Evolutionary conservation across 768 basidiomycete genomes (phyloP), one percentile per base, ranked within the genome.

Genomic region (Asterophora parasitica): DNA sequence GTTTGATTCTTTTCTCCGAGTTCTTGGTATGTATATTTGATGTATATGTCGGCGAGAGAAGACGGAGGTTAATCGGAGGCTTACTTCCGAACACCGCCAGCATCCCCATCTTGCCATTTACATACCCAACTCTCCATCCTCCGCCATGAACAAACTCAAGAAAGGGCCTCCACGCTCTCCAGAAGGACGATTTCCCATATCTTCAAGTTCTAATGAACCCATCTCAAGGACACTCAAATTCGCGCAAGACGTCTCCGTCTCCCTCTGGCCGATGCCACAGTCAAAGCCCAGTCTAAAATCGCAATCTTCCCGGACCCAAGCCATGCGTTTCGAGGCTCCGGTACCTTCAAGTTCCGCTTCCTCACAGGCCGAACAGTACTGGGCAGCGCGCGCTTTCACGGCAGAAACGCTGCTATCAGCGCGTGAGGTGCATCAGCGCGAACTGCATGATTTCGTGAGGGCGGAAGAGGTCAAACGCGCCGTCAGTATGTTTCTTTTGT

Each of bases 311-410:
- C 45, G 17, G 17, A 19, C n/a, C 15, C 20, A 37, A 19, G 36
- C 33, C 30, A 30, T 27, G 19, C 41, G 31, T 16, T 37, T 20
- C 8, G 17, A 42, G 23, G 10, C 17, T 15, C 6, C 34, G 17
- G 20, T 42, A 44, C 46, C 23, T 3, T 6, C 23, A 23, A 23
- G 23, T 17, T 41, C 17, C 11, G 13, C 46, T 23, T 9, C 30
- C 12, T 61, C 45, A 12, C 23, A 17, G 11, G 58, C 60, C 1
- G 82, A 81, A 54, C 79, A 77, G 50, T 84, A 85, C 57, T 88
- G 86, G 86, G 81, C 80, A 20, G 66, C 76, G 12, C 77, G 85
- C 3, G 83, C 85, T 3, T 54, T 84, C 17, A 72, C 76, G 3
- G 85, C 85, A 0, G 86, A 88, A 59, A 74, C 80, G 2, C 61